phyloP scores from a whole-genome alignment of 495 filamentous ascomycete genomes.

The Tuber magnatum region DNA sequence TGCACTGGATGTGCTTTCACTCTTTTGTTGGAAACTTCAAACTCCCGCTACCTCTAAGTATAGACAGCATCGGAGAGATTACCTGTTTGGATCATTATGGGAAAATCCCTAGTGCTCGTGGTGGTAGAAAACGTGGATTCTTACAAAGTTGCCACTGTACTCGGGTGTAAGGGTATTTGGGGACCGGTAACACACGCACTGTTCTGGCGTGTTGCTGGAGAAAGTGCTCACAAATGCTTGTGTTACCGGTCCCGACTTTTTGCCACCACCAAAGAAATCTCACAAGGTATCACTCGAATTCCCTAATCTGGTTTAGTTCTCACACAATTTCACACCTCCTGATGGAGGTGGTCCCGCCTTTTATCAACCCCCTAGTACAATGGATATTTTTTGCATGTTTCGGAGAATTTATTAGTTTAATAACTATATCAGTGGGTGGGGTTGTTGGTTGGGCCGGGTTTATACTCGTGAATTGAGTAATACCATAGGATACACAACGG shows the following conservation, averaged over 20 bases:
- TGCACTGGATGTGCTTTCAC: not conserved
- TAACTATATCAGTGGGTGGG: not conserved
- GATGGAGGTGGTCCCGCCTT: no score
- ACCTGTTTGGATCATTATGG: not conserved
- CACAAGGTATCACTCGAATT: no score
- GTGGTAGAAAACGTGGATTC: not conserved
- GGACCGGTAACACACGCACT: no score
- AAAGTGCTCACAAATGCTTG: no score
- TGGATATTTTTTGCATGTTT: not conserved
- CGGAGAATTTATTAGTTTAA: not conserved
- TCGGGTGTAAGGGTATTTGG: no score
- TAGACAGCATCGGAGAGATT: not conserved
- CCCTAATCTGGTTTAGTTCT: no score
- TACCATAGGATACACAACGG: not conserved
- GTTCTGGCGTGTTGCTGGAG: no score
- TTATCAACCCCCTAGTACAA: no score
- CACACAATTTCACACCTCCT: no score
- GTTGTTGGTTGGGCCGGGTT: not conserved
- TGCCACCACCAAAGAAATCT: no score
- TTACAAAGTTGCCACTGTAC: not conserved
- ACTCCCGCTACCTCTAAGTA: not conserved
- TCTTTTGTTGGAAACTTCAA: not conserved
- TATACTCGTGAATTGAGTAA: not conserved
- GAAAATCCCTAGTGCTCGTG: not conserved
- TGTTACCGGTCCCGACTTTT: no score